A percentile compares a stretch with the other conserved stretches of the same genome.
Evolutionary conservation across 2,329 filamentous ascomycete species (phyloP).

Genomic region (Coleophoma eucalyptorum): DNA sequence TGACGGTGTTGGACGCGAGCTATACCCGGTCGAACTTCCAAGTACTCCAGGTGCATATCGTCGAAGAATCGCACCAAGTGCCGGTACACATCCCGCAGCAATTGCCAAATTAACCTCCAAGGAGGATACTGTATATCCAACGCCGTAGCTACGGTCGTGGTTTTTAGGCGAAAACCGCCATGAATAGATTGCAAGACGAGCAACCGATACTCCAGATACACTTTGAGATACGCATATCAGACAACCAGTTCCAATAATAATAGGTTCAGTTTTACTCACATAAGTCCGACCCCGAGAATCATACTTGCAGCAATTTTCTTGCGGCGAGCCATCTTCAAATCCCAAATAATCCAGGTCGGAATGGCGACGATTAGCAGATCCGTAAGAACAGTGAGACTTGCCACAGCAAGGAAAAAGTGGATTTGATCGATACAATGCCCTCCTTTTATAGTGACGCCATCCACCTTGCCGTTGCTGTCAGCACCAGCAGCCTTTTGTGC

Average conservation of each 20-base stretch:
- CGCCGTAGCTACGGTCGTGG: slow-evolving; percentile 9
- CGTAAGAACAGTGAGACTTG: slow-evolving; percentile 14
- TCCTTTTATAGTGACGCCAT: slow-evolving; percentile 11
- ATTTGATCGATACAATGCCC: slow-evolving; percentile 12
- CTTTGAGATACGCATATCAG: background rate
- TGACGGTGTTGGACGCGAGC: background rate
- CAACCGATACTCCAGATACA: slow-evolving; percentile 14
- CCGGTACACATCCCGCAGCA: slow-evolving; percentile 11
- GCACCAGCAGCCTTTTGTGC: slow-evolving; percentile 3
- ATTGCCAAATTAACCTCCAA: slow-evolving; percentile 15
- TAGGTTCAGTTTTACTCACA: slow-evolving; percentile 1
- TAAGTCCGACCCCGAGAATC: slow-evolving; percentile 7
- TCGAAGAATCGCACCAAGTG: slow-evolving; percentile 7
- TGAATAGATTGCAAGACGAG: slow-evolving; percentile 8
- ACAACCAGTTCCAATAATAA: background rate
- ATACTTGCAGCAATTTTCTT: slow-evolving; percentile 11
- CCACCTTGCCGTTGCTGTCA: slow-evolving; percentile 7
- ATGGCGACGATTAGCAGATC: slow-evolving; percentile 16
- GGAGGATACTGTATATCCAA: slow-evolving; percentile 15
- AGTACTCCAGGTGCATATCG: background rate
- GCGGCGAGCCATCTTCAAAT: slow-evolving; percentile 8
- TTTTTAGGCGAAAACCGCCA: slow-evolving; percentile 5
- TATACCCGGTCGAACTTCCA: background rate
- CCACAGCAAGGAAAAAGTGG: slow-evolving; percentile 11
- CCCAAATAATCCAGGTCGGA: slow-evolving; percentile 15